A percentile compares a stretch with the other conserved stretches of the same genome.
phyloP scores from a whole-genome alignment of 1,139 yeast species.

The Kurtzmaniella quercitrusa region DNA sequence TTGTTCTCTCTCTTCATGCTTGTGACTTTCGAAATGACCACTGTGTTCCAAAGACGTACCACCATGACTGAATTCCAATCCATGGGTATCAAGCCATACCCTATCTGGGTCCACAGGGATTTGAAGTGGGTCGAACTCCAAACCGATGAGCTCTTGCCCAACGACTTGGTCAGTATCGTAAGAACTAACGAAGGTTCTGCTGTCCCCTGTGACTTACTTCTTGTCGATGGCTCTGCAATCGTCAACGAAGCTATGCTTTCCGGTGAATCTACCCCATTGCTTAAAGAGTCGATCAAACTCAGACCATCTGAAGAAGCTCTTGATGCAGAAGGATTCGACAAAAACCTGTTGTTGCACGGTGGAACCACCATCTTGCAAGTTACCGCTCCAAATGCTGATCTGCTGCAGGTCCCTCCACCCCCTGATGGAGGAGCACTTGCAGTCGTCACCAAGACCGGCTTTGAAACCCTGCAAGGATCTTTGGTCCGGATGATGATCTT shows the following conservation, averaged over 20 bases:
- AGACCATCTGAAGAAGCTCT: slow-evolving; percentile 70
- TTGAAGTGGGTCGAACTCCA: slow-evolving; percentile 64
- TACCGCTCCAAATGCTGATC: slow-evolving; percentile 51
- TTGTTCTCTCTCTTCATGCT: slow-evolving; percentile 89
- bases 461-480: slow-evolving; percentile 97
- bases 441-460: slow-evolving; percentile 87
- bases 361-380: slow-evolving; percentile 97
- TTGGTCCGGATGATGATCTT: slow-evolving; percentile 97
- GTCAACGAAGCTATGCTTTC: slow-evolving; percentile 97
- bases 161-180: slow-evolving; percentile 83
- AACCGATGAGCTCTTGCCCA: slow-evolving; percentile 81
- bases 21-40: slow-evolving; percentile 88
- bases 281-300: slow-evolving; percentile 84
- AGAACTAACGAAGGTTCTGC: slow-evolving; percentile 92
- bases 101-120: slow-evolving; percentile 68
- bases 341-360: slow-evolving; percentile 86
- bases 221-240: slow-evolving; percentile 84
- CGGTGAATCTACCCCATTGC: slow-evolving; percentile 95
- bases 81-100: slow-evolving; percentile 94
- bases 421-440: slow-evolving; percentile 96
- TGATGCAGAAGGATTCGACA: slow-evolving; percentile 79
- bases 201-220: slow-evolving; percentile 89
- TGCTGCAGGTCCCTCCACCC: slow-evolving; percentile 43
- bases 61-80: slow-evolving; percentile 94
- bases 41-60: slow-evolving; percentile 91